A percentile compares a stretch with the other conserved stretches of the same genome.
phyloP scores from a whole-genome alignment of 148 eudicot genomes.

The Heliosperma pusillum region DNA sequence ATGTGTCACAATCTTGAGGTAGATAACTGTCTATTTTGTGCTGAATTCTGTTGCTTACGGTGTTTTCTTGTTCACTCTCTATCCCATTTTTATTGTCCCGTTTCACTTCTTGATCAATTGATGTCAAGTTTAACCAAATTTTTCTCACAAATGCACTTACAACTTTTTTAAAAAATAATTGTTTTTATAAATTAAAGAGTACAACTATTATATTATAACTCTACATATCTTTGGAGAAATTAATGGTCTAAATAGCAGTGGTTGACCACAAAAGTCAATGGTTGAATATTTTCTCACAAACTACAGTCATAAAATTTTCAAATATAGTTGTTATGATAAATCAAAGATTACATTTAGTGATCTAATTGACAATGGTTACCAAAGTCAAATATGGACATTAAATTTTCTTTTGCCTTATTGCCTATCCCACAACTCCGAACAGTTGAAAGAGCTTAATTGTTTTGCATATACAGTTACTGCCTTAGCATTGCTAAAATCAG shows the following conservation, averaged over 20 bases:
- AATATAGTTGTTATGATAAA: neutral
- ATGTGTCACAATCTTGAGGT: slow-evolving; percentile 83
- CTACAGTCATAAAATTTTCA: neutral
- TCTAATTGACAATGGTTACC: no score
- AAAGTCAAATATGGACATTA: no score
- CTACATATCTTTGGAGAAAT: neutral
- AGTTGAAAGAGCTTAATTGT: neutral
- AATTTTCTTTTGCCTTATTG: neutral
- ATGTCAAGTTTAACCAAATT: neutral
- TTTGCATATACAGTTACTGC: neutral
- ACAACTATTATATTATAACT: neutral
- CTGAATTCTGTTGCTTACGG: slow-evolving; percentile 2
- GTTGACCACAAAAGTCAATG: neutral
- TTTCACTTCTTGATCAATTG: neutral
- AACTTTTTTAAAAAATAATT: no score
- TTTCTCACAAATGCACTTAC: neutral
- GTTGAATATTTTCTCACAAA: neutral
- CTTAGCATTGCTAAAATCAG: neutral
- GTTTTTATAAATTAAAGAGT: neutral
- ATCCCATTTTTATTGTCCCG: neutral
- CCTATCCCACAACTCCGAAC: neutral
- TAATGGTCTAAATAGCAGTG: neutral
- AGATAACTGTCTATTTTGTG: slow-evolving; percentile 14
- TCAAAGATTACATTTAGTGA: neutral
- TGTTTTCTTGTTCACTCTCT: neutral